These are phyloP conservation scores for Cryphonectria naterciae DNA, from an alignment of 2,329 filamentous ascomycete species.

Conservation along the genomic window DNA sequence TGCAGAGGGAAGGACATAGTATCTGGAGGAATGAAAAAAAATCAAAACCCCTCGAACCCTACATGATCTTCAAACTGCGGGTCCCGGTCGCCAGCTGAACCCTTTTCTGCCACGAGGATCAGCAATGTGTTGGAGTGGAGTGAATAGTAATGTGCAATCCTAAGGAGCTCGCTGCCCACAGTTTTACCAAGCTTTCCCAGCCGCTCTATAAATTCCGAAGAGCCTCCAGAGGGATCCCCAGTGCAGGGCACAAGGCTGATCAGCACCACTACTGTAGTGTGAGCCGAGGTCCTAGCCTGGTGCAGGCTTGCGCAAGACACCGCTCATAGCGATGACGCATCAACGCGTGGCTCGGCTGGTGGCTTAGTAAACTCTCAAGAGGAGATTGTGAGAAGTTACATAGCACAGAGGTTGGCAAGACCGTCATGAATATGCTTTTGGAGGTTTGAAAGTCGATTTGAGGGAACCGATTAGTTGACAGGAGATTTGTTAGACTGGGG, in stretches of 20 bases:
- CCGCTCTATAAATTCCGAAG: not conserved
- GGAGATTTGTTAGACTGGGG: not conserved
- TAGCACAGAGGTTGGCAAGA: not conserved
- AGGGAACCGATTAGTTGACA: not conserved
- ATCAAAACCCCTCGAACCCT: not conserved
- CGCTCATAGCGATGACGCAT: not conserved
- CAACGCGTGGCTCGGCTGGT: not conserved
- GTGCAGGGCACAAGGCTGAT: not conserved
- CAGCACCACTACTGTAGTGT: slow-evolving; percentile 5
- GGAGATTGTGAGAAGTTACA: not conserved
- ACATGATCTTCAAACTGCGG: not conserved
- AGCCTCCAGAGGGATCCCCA: not conserved
- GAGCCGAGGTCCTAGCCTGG: not conserved
- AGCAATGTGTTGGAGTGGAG: not conserved
- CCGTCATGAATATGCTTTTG: not conserved
- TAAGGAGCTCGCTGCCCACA: not conserved
- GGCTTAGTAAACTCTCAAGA: not conserved
- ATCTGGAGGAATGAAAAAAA: no score
- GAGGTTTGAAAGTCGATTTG: not conserved
- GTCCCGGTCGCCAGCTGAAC: not conserved
- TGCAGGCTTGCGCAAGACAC: not conserved
- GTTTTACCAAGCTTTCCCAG: not conserved
- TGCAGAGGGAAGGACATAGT: not conserved
- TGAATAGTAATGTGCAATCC: not conserved
- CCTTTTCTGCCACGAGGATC: not conserved